Evolutionary conservation across 2,329 filamentous ascomycete species (phyloP), one percentile per base, ranked within the genome.

Genomic region (Sphaerulina vaccinii): DNA sequence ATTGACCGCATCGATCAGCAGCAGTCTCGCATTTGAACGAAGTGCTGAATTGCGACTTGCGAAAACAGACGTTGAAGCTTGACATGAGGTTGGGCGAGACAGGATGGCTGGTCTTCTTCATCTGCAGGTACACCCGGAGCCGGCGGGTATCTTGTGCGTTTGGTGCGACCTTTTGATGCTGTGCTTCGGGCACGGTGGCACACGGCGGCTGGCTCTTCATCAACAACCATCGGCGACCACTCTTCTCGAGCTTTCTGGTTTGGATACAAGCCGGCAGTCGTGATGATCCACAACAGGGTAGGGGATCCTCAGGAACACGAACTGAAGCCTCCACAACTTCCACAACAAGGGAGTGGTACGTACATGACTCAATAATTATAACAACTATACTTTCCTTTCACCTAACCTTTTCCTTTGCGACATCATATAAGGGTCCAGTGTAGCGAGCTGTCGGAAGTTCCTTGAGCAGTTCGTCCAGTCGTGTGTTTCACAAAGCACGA

Each of bases 401-500:
- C 27, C n/a, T 6, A 3, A 32, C 27, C 27, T 13, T 32, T 32
- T 32, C 5, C 27, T 3, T 32, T 4, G 27, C 37, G 5, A 9
- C 37, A 39, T 39, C 16, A 39, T 39, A 21, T 16, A 39, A 21
- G 37, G 18, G 8, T 21, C 37, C 11, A 5, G 11, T 36, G 6
- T 18, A 22, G 33, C n/a, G 13, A n/a, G 21, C 19, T 46, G 42
- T 8, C 15, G 19, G 35, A 37, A n/a, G 39, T 15, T 19, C 22
- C 23, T 41, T 7, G 23, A 43, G 15, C 40, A 33, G 23, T 29
- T 43, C 18, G 22, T 21, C 10, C 10, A 21, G 15, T 27, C 9
- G 36, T 10, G 16, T 42, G 51, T 49, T 42, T 49, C 45, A 49
- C 51, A 27, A 45, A 33, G 24, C 51, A 53, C 51, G 51, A 49